Evolutionary conservation across 2,329 filamentous ascomycete species (phyloP), one percentile per base, ranked within the genome.

Genomic region (Diaporthe ilicicola): DNA sequence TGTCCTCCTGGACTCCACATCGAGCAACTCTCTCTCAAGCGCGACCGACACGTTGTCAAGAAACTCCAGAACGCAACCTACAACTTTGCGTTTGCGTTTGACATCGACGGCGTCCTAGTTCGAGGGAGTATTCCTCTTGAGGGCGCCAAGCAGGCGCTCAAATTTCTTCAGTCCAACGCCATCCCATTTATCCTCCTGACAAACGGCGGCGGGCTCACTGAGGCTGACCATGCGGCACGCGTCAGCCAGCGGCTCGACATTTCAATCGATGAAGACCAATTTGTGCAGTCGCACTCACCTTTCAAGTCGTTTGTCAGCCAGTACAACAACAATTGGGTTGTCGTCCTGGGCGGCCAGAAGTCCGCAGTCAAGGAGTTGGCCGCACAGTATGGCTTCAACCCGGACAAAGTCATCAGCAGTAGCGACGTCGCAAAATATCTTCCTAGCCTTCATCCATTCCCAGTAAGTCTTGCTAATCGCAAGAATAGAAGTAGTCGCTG

Each of bases 241-340:
- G 84, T 94, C 32, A 88, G 85, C 64, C 76, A 84, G 42, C 88
- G 88, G 70, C 75, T 81, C 5, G 73, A 71, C 2, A 82, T 94
- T 44, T 83, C 88, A 44, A 84, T 87, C 9, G 69, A 75, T 29
- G 53, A 73, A 9, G 61, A 71, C n/a, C 79, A 81, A 64, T 90
- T 94, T 74, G 85, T 94, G 13, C 93, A 94, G 78, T 92, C 89
- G 29, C 93, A 95, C 79, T 94, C 92, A 0, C 93, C 92, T 0
- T 93, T 92, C 76, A 86, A 85, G 37, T 86, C 89, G 68, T 81
- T 92, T 66, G 85, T 89, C 2, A 70, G 73, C 0, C 37, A 75
- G 24, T 84, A 89, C 62, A 82, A 86, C 24, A 84, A 87, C 61
- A 85, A 86, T 75, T 84, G 83, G 50, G 81, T 90, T 32, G 77